Evolutionary conservation across 805 yeast genomes (phyloP), one percentile per base, ranked within the genome.

Genomic region (Suhomyces tanzawaensis): DNA sequence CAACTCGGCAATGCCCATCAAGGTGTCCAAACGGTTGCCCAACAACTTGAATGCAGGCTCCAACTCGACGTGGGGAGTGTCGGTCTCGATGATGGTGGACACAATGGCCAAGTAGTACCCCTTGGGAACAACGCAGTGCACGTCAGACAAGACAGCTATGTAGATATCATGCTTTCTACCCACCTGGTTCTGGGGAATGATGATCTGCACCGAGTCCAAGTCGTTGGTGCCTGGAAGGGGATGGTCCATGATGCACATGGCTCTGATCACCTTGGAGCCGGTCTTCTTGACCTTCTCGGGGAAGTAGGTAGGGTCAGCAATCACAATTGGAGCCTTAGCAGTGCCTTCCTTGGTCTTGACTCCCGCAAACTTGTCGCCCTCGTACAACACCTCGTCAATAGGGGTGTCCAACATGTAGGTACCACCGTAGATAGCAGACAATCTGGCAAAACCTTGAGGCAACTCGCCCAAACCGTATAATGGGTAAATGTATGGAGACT

Each of bases 361-460:
- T 41, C 98, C 97, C 21, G 72, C 71, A 49, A 89, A 88, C 56
- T 79, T 83, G 39, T 57, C 57, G 14, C 82, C 86, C 37, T 75
- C 79, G 62, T 82, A 90, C 35, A 85, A 72, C 14, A 90, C 76
- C 66, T 91, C 95, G 44, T 93, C 95, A 46, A 93, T 81, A 33
- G 97, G 96, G 22, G 95, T 91, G 60, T 89, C 96, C 57, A 93
- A 77, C 99, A 93, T 93, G 60, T 89, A 93, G 14, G 98, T 91
- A 55, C 99, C 99, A 47, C 99, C 99, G 58, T 93, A 89, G 49
- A 93, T 91, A 18, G 99, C 99, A 36, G 95, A 82, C 45, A 93
- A 77, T 60, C 99, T 78, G 8, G 98, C 97, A 70, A 93, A 93
- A 7, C 97, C 99, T 68, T 93, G 99, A n/a, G 99, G 99, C 43